These are phyloP conservation scores for Didymella exigua DNA, from an alignment of 2,329 filamentous ascomycete species.

Conservation along the genomic window DNA sequence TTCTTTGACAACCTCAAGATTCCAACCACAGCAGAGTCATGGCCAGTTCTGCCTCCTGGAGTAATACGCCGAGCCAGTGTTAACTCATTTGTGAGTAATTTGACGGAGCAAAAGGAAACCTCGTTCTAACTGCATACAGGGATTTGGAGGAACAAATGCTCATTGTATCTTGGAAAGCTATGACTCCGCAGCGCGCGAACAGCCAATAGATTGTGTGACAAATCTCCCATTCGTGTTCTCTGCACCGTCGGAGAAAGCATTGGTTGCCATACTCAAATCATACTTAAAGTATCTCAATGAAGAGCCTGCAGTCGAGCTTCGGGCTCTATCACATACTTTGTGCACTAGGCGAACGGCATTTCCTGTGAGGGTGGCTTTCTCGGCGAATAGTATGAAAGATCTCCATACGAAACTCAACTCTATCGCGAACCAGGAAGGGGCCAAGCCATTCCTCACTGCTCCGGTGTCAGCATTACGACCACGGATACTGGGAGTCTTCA, in stretches of 20 bases:
- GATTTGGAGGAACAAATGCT: conserved; percentile 33
- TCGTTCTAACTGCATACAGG: background rate
- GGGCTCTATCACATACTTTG: conserved; percentile 3
- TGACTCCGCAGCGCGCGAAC: background rate
- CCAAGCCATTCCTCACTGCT: background rate
- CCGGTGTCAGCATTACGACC: background rate
- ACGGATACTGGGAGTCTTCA: conserved; percentile 25
- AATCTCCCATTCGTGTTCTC: conserved; percentile 14
- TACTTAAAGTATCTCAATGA: background rate
- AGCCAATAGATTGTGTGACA: background rate
- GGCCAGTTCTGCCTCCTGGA: conserved; percentile 18
- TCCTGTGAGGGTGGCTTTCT: background rate
- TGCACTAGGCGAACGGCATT: background rate
- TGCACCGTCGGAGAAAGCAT: conserved; percentile 1
- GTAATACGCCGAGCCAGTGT: conserved; percentile 23
- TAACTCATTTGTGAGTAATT: conserved; percentile 17
- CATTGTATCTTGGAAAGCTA: conserved; percentile 31
- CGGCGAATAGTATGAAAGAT: background rate
- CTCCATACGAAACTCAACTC: background rate
- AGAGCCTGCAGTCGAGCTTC: background rate
- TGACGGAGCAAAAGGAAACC: background rate
- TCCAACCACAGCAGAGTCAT: conserved; percentile 2
- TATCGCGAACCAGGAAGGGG: background rate
- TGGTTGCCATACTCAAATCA: background rate
- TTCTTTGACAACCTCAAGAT: conserved; percentile 23